Base-by-base conservation (phyloP, 768 basidiomycete species). In the Boletales sp. region DNA sequence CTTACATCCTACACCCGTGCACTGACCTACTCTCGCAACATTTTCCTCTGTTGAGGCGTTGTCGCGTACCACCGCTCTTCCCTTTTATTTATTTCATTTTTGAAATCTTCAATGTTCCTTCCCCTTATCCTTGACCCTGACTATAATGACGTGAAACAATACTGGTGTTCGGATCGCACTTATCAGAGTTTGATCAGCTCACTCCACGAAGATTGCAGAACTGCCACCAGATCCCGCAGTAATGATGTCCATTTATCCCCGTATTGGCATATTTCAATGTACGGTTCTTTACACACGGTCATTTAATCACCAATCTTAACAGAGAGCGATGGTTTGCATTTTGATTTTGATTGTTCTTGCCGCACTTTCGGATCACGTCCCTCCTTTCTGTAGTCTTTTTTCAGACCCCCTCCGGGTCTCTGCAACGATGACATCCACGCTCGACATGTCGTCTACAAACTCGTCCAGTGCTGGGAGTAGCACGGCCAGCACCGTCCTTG, bases 171-270 rank as follows among this genome's bases (percentile, higher is more conserved):
- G 51, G 48, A 45, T 48, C 53, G 17, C 41, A 29, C 40, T 47
- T 58, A 64, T 63, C 62, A 59, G 37, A 44, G 59, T 56, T 58
- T 37, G 36, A 58, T 61, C 48, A 45, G 27, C 36, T 38, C 4
- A 38, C 42, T 38, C 41, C 50, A 56, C 51, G 30, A n/a, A 27
- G 24, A 5, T 9, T 34, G 18, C 17, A 24, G 49, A 32, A 24
- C 10, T 8, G 15, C 36, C 36, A 37, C 24, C 24, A 7, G 24
- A 5, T 27, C 24, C 24, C 6, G 24, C 4, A 27, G 24, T 6
- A 27, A 27, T 27, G 5, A 27, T 27, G 24, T n/a, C 40, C 42
- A 9, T 30, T 41, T 60, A 57, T 50, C 55, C 40, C 59, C 59
- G 50, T 52, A 54, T 51, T 18, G 43, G 37, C 30, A 41, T 43